These are phyloP conservation scores for Pseudomassariella vexata DNA, from an alignment of 2,329 filamentous ascomycete species.

Conservation along the genomic window DNA sequence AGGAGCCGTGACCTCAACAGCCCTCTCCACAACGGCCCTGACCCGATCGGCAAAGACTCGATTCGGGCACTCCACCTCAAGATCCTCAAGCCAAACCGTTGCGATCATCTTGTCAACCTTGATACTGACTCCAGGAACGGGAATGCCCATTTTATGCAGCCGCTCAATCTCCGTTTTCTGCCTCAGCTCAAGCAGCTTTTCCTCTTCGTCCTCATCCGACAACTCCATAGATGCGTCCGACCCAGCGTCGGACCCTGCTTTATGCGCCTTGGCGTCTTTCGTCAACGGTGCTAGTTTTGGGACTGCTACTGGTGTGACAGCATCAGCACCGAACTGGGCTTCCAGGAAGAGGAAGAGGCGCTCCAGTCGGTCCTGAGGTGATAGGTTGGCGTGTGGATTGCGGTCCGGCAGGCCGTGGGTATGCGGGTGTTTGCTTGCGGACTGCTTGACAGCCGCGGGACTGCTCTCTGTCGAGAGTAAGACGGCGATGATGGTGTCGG, in stretches of 20 bases:
- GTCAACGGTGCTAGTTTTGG: conserved; percentile 46
- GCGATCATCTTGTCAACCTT: conserved; percentile 83
- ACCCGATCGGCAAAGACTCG: conserved; percentile 78
- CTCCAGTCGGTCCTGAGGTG: conserved; percentile 70
- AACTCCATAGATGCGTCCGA: conserved; percentile 30
- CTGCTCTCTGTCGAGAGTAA: conserved; percentile 89
- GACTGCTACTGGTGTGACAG: conserved; percentile 69
- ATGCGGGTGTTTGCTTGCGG: conserved; percentile 52
- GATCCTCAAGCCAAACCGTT: conserved; percentile 83
- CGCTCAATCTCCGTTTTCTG: conserved; percentile 66
- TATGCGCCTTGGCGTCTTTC: conserved; percentile 27
- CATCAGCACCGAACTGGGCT: conserved; percentile 85
- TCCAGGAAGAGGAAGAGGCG: conserved; percentile 94
- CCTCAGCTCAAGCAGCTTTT: conserved; percentile 44
- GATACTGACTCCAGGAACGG: conserved; percentile 83
- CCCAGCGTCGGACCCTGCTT: conserved; percentile 24
- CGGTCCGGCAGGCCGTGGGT: conserved; percentile 42
- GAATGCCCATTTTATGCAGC: conserved; percentile 78
- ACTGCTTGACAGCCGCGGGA: conserved; percentile 85
- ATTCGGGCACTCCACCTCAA: conserved; percentile 83
- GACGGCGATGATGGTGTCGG: conserved; percentile 93
- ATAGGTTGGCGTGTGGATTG: conserved; percentile 70
- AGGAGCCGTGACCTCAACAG: conserved; percentile 78
- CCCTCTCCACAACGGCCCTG: conserved; percentile 81
- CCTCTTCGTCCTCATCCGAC: conserved; percentile 31